phyloP scores from a whole-genome alignment of 176 grass and related monocot genomes.

The Cocos nucifera region DNA sequence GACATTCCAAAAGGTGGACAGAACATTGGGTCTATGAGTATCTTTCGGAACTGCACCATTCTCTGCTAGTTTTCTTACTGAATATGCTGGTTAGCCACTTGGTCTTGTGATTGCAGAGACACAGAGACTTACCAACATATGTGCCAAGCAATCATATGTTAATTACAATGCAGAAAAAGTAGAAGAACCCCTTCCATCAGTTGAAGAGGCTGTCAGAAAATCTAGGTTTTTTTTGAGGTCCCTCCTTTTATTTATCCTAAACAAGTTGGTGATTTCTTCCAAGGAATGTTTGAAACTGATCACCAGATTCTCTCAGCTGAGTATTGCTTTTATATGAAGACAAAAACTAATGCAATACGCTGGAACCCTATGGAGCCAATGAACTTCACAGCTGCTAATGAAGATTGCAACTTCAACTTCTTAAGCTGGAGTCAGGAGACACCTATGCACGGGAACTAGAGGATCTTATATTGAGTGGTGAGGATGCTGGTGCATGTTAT shows the following conservation, averaged over 20 bases:
- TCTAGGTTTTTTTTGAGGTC: slow-evolving; percentile 45
- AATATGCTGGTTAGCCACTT: slow-evolving; percentile 37
- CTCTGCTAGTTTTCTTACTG: slow-evolving; percentile 24
- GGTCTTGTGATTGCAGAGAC: slow-evolving; percentile 66
- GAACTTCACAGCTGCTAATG: slow-evolving; percentile 68
- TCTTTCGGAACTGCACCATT: slow-evolving; percentile 15
- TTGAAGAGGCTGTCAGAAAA: slow-evolving; percentile 71
- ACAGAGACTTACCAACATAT: slow-evolving; percentile 55
- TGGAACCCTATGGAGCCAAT: slow-evolving; percentile 96
- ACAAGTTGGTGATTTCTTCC: slow-evolving; percentile 57
- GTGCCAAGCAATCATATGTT: slow-evolving; percentile 46
- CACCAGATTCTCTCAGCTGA: slow-evolving; percentile 59
- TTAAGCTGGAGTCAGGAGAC: too few relatives aligned
- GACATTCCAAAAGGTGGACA: slow-evolving; percentile 39
- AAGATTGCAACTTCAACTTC: too few relatives aligned
- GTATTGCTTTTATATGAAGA: slow-evolving; percentile 40
- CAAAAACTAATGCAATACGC: slow-evolving; percentile 82
- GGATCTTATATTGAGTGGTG: too few relatives aligned
- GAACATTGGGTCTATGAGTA: slow-evolving; percentile 14
- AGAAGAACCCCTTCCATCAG: slow-evolving; percentile 56
- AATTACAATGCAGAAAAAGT: slow-evolving; percentile 55
- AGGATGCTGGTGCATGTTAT: too few relatives aligned
- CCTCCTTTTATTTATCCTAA: slow-evolving; percentile 37
- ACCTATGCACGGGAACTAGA: too few relatives aligned
- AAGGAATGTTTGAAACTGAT: slow-evolving; percentile 79